These are phyloP conservation scores for Panicum miliaceum DNA, from an alignment of 176 grass and related monocot genomes.

Conservation along the genomic window DNA sequence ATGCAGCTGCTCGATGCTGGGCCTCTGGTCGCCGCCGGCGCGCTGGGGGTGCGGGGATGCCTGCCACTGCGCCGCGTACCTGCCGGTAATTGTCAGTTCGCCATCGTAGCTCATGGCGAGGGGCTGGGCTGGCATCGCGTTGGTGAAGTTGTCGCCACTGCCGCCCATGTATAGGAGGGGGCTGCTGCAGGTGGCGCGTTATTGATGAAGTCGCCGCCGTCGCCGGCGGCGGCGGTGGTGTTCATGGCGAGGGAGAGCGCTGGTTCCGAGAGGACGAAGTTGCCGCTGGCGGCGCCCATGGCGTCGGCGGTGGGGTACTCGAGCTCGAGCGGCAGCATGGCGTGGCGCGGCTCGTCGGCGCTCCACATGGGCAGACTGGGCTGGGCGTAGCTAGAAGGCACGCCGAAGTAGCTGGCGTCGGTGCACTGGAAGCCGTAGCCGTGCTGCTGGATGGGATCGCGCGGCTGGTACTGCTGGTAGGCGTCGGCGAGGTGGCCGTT, in stretches of 20 bases:
- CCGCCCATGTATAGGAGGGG: not conserved
- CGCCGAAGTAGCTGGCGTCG: not conserved
- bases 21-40: not conserved
- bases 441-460: too few species aligned
- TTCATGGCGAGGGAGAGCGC: not conserved
- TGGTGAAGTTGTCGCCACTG: not conserved
- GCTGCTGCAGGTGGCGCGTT: not conserved
- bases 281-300: not conserved
- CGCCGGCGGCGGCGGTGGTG: not conserved
- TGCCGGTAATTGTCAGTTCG: not conserved
- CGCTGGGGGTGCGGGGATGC: not conserved
- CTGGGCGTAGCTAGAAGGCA: not conserved
- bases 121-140: not conserved
- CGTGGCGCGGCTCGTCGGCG: not conserved
- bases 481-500: not conserved
- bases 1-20: slow-evolving; percentile 1
- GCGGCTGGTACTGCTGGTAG: not conserved
- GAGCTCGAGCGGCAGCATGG: not conserved
- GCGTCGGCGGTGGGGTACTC: slow-evolving; percentile 4
- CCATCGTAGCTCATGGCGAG: not conserved
- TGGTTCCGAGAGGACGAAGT: not conserved
- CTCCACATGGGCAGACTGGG: not conserved
- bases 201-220: not conserved
- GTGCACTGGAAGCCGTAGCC: too few species aligned
- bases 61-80: slow-evolving; percentile 6